Conservation (phyloP, 345 rosid species). For the Acer saccharum region DNA sequence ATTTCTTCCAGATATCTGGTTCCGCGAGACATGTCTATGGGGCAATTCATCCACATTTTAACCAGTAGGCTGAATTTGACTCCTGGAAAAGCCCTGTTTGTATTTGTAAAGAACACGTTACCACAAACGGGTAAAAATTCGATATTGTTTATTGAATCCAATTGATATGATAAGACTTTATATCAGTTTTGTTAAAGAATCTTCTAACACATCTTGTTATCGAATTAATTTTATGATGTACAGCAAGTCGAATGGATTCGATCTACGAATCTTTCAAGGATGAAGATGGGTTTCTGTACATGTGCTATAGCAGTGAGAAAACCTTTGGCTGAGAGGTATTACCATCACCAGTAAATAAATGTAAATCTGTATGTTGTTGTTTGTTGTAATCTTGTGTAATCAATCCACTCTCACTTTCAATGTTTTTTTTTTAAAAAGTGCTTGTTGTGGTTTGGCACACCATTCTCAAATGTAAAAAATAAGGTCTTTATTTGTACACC, state of each 20-base stretch:
- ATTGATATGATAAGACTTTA: not conserved
- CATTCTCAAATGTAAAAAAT: constrained; percentile 17
- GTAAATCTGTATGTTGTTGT: not conserved
- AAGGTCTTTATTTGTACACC: not conserved
- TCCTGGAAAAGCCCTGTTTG: constrained; percentile 79
- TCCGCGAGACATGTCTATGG: constrained; percentile 90
- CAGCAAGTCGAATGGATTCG: constrained; percentile 70
- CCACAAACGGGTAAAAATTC: constrained; percentile 71
- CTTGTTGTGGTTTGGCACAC: constrained; percentile 11
- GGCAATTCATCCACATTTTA: constrained; percentile 77
- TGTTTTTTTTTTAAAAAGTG: not conserved
- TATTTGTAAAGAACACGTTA: constrained; percentile 74
- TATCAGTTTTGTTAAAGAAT: not conserved
- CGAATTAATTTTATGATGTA: not conserved
- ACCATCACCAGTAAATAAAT: not conserved
- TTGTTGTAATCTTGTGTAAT: not conserved
- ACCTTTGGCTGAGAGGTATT: constrained; percentile 48
- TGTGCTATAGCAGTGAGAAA: constrained; percentile 91
- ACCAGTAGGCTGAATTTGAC: constrained; percentile 60
- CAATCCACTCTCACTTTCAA: not conserved
- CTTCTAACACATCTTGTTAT: not conserved
- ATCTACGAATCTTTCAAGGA: constrained; percentile 76
- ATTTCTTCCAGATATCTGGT: constrained; percentile 61
- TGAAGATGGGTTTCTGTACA: constrained; percentile 83
- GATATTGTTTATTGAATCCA: not conserved